A percentile compares a stretch with the other conserved stretches of the same genome.
Conservation (phyloP, 805 yeast genomes). For the Yamadazyma sp. region DNA sequence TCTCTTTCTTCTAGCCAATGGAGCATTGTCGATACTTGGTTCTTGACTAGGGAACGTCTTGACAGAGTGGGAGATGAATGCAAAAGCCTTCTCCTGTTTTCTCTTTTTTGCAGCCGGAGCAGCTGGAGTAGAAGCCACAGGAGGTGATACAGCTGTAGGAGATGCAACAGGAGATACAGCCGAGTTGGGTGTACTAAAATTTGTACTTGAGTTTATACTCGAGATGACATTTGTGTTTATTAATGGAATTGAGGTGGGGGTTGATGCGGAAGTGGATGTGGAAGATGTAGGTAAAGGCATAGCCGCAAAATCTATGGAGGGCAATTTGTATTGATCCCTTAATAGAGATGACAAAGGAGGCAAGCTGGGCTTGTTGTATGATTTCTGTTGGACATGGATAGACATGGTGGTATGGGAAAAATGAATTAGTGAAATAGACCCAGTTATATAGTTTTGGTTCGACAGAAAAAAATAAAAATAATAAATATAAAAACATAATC, state of each 20-base stretch:
- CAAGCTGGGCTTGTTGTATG: slow-evolving; percentile 30
- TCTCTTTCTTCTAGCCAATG: slow-evolving; percentile 89
- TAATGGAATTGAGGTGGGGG: slow-evolving; percentile 4
- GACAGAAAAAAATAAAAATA: slow-evolving; percentile 2
- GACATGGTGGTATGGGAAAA: slow-evolving; percentile 8
- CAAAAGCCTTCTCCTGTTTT: slow-evolving; percentile 47
- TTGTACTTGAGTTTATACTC: no score
- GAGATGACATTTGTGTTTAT: no score
- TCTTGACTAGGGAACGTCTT: slow-evolving; percentile 82
- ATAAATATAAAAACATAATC: slow-evolving; percentile 3
- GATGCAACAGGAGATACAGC: not conserved
- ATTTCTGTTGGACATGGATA: slow-evolving; percentile 31
- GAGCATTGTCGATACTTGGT: slow-evolving; percentile 86
- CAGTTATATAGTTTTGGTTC: slow-evolving; percentile 3
- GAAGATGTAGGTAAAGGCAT: slow-evolving; percentile 6
- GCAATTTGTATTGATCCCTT: slow-evolving; percentile 16
- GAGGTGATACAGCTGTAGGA: slow-evolving; percentile 1
- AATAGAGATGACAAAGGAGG: slow-evolving; percentile 43
- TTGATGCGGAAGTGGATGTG: slow-evolving; percentile 7
- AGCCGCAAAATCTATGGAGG: slow-evolving; percentile 11
- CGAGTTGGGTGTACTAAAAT: no score
- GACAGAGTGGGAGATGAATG: slow-evolving; percentile 92
- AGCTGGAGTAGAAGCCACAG: slow-evolving; percentile 5
- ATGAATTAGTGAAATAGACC: slow-evolving; percentile 2
- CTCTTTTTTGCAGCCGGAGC: slow-evolving; percentile 12